Base-by-base conservation (phyloP, 352 stramenopile species). In the Globisporangium sylvaticum region DNA sequence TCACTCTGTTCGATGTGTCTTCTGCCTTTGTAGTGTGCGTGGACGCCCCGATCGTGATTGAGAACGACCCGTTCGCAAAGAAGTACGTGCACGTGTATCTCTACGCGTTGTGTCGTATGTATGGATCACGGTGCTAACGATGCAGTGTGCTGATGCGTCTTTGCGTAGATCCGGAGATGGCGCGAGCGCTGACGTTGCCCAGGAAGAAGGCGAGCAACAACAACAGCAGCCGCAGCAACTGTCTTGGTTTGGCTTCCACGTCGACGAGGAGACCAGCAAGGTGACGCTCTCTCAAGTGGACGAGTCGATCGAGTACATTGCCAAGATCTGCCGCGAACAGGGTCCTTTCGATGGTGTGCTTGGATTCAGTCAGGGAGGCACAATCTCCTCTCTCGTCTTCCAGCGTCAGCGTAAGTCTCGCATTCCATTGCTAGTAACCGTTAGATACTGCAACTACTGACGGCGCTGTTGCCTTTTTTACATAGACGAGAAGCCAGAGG, bases 301-400 rank as follows among this genome's bases (percentile, higher is more conserved):
- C 8, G 84, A 93, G 60, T 74, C 84, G 3, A 76, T 94, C 32
- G 83, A 84, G 4, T 94, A 91, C 65, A 60, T 96, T 6, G 78
- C 71, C 9, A 68, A 72, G 24, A 83, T 94, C 37, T 80, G 81
- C 34, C 76, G 75, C 31, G 84, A 80, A 20, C 83, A 94, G 42
- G 87, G 87, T n/a, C 88, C 88, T 10, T 96, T 96, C 59, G 80
- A 95, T 48, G 88, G 88, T 22, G 79, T 96, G 39, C 91, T 94
- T 52, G 88, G 88, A 34, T 96, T 96, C 66, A 94, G 86, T 66
- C 87, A 95, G 61, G 88, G 88, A 39, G 88, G 85, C 20, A 87
- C 83, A 31, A 84, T 92, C 62, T 81, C 87, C 0, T 85, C 80
- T 0, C 39, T 90, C 34, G 76, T 94, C 24, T 68, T 96, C 22